These are phyloP conservation scores for Aureobasidium sp. DNA, from an alignment of 2,329 filamentous ascomycete species.

Conservation along the genomic window DNA sequence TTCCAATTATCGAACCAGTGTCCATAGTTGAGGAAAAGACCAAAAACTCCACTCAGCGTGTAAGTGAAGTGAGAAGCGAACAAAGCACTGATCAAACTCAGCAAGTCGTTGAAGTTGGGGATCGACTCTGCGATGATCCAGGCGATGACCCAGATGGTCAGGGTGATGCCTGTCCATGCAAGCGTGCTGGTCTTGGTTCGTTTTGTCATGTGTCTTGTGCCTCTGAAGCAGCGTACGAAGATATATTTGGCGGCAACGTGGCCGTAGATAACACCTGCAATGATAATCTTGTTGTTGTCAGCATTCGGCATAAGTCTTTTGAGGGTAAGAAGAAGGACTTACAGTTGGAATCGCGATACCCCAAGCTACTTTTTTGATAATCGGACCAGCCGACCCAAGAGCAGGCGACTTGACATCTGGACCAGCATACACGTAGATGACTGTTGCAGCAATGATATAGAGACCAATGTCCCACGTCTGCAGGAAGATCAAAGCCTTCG, in stretches of 20 bases:
- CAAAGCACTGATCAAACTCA: conserved; percentile 42
- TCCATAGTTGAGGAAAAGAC: conserved; percentile 40
- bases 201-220: conserved; percentile 43
- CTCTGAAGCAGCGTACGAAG: conserved; percentile 57
- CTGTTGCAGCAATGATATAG: conserved; percentile 57
- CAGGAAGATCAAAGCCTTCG: conserved; percentile 55
- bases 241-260: conserved; percentile 61
- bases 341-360: conserved; percentile 60
- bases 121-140: conserved; percentile 56
- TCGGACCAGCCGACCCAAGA: conserved; percentile 50
- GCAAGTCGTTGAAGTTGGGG: conserved; percentile 15
- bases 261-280: conserved; percentile 64
- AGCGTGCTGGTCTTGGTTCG: conserved; percentile 36
- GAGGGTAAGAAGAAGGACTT: neutral
- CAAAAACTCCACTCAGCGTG: conserved; percentile 21
- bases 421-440: conserved; percentile 62
- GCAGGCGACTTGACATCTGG: conserved; percentile 56
- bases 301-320: neutral
- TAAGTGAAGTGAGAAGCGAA: conserved; percentile 58
- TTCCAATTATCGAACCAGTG: conserved; percentile 34
- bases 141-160: conserved; percentile 53
- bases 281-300: conserved; percentile 47
- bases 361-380: conserved; percentile 57
- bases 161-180: conserved; percentile 54
- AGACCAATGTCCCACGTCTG: conserved; percentile 54